Evolutionary conservation across 1,284 basidiomycete genomes (phyloP), one percentile per base, ranked within the genome.

Genomic region (Boletus semigastroideus): DNA sequence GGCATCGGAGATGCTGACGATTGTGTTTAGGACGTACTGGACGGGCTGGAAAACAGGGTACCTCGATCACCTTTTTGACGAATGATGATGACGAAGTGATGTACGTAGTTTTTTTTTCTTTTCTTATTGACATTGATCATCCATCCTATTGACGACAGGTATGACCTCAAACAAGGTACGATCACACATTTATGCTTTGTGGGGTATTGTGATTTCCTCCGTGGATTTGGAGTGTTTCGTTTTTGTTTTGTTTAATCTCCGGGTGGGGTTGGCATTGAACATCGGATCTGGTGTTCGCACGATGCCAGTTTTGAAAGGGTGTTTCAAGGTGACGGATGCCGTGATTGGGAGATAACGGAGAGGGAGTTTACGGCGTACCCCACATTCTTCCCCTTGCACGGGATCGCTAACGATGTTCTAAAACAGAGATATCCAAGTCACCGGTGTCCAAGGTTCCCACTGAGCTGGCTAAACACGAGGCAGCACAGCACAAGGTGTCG

Each of bases 1-100:
- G 28, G 31, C 12, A 40, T 38, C 16, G 34, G 33, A 10, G 22
- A 13, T 52, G 52, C n/a, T 54, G 30, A 59, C 42, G 54, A 30
- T 49, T n/a, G 31, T 28, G 28, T 20, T 31, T 45, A 91, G 90
- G 90, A 72, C 90, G 96, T 67, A 99, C 96, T 42, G 96, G 96
- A 65, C 90, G 96, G 74, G 96, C 97, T 14, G 96, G 96, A 44
- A 99, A 98, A 73, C 80, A 85, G 65, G 96, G 96, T 51, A 82
- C 84, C 0, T 84, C 97, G 12, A 93, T 98, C 66, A 98, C 97
- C 19, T 98, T 99, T 81, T 76, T 99, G 55, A 90, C 90, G 42
- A 94, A 96, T 65, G 87, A 93, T 61, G 96, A 99, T 67, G 92
- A 94, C 51, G 96, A 99, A 75, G 90, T 98, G 69, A 93, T 98